Evolutionary conservation across 768 basidiomycete genomes (phyloP).

Genomic region (Kwoniella mangroviensis): DNA sequence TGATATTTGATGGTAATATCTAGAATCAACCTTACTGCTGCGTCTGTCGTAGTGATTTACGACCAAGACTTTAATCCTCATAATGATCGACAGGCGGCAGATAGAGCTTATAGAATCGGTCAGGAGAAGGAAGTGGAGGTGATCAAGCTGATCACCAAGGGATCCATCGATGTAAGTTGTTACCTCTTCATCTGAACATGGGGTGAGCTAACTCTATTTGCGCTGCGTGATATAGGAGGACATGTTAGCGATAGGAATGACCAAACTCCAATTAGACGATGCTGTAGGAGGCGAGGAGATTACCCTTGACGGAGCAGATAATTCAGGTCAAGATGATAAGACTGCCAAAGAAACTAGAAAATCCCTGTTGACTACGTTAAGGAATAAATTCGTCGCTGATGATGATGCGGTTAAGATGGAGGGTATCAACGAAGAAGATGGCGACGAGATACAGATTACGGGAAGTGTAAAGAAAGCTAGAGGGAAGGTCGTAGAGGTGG

Average conservation of each 20-base stretch:
- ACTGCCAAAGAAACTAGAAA: conserved; percentile 82
- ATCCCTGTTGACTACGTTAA: conserved; percentile 79
- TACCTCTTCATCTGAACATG: neutral
- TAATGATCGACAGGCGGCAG: conserved; percentile 97
- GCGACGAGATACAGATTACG: conserved; percentile 1
- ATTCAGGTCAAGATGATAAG: conserved; percentile 63
- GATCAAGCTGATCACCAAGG: conserved; percentile 86
- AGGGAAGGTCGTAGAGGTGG: conserved; percentile 24
- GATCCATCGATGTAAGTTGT: conserved; percentile 72
- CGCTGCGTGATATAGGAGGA: conserved; percentile 68
- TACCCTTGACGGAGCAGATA: conserved; percentile 64
- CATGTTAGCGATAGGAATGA: conserved; percentile 85
- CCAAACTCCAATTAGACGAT: conserved; percentile 88
- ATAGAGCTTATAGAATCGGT: conserved; percentile 89
- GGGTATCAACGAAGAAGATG: conserved; percentile 22
- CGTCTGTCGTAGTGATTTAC: conserved; percentile 90
- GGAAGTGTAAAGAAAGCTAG: conserved; percentile 42
- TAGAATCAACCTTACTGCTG: conserved; percentile 94
- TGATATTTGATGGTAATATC: neutral
- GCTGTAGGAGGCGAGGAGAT: conserved; percentile 79
- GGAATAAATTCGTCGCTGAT: conserved; percentile 72
- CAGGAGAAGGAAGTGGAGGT: conserved; percentile 81
- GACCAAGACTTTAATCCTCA: conserved; percentile 94
- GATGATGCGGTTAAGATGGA: conserved; percentile 13
- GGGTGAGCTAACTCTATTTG: neutral